Evolutionary conservation across 192 early-diverging fungal species (phyloP), one percentile per base, ranked within the genome.

Genomic region (Helicostylum pulchrum): DNA sequence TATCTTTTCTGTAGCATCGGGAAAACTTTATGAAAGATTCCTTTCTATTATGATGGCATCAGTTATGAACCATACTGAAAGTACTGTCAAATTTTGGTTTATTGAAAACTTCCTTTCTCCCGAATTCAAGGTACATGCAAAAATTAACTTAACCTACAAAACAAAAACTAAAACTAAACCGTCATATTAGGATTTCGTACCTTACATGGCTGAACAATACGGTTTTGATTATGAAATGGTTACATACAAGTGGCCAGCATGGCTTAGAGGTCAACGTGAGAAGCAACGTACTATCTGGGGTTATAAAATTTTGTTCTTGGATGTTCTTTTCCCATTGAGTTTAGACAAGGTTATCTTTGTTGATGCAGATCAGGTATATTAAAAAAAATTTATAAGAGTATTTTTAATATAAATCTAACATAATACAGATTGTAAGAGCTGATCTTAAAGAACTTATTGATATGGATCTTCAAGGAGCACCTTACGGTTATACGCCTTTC

Each of bases 211-310:
- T 2, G 73, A 88, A 54, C 84, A 85, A 64, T 93, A 91, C 71
- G 84, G 83, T 12, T 97, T 99, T 73, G 88, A 94, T 45, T 97
- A 93, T 68, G 93, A 97, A 80, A 84, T 97, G 47, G 94, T 99
- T 21, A 97, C 95, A 2, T 98, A 97, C 78, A 97, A 95, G 66
- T 99, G 97, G 97, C 97, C 97, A 15, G 89, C 93, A 45, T 99
- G 95, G 95, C 81, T 99, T 23, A 83, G 92, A 48, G 73, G 83
- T 21, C 93, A 97, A 75, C 91, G 85, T 0, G 95, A 96, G 69
- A 97, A 97, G 70, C 95, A 99, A 77, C 76, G 97, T 30, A 96
- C 88, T 0, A 99, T 99, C 63, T 99, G 97, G 97, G 97, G 93
- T 54, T 83, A 97, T 83, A 99, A 99, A 79, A 97, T 99, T 58